Percentiles rank a stretch among this genome's conserved stretches.
Conservation (phyloP, 2,329 filamentous ascomycete genomes). For the Penicillium carneum region DNA sequence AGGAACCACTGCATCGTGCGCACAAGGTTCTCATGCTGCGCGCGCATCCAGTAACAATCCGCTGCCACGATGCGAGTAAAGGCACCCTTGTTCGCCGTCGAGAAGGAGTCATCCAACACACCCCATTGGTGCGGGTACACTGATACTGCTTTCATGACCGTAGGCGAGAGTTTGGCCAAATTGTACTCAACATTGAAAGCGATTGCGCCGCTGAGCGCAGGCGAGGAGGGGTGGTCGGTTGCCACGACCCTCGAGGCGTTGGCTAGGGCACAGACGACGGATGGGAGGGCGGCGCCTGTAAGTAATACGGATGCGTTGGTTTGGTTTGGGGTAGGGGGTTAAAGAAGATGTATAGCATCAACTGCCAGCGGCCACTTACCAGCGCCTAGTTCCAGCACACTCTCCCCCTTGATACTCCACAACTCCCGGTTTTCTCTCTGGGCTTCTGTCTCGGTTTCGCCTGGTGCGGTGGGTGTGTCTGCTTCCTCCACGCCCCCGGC, state of each 20-base stretch:
- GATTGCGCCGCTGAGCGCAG: conserved; percentile 54
- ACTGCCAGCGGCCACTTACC: conserved; percentile 55
- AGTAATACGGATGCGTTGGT: not conserved
- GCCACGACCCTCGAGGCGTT: conserved; percentile 53
- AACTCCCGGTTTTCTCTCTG: conserved; percentile 30
- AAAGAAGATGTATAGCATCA: not conserved
- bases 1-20: conserved; percentile 65
- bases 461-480: conserved; percentile 18
- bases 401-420: conserved; percentile 58
- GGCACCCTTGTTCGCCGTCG: conserved; percentile 42
- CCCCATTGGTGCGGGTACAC: conserved; percentile 66
- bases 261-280: conserved; percentile 48
- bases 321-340: not conserved
- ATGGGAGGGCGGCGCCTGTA: conserved; percentile 53
- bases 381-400: conserved; percentile 66
- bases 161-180: conserved; percentile 37
- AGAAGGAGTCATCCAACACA: conserved; percentile 52
- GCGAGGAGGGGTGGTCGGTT: conserved; percentile 59
- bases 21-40: conserved; percentile 64
- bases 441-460: conserved; percentile 22
- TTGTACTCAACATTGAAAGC: conserved; percentile 58
- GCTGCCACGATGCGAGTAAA: conserved; percentile 66
- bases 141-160: conserved; percentile 30
- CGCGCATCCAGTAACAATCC: conserved; percentile 68
- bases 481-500: conserved; percentile 53